Evolutionary conservation across 108 stramenopile species (phyloP), one percentile per base, ranked within the genome.

Genomic region (Craspedostauros australis): DNA sequence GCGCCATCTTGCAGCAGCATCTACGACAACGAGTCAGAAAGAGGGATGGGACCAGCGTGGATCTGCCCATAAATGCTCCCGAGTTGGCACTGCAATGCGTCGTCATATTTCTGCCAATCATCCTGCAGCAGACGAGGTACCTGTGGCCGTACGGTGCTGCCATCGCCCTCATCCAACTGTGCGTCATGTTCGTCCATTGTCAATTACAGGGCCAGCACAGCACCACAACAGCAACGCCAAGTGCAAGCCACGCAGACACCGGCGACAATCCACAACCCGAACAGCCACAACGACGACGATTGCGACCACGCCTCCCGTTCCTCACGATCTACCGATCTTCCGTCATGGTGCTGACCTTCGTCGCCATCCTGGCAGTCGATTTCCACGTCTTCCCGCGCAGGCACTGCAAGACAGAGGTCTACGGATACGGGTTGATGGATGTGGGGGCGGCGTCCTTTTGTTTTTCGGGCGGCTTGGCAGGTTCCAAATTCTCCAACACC

Each of bases 351-450:
- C 32, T 94, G 59, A 96, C 96, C 5, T 84, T 87, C 52, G 64
- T 91, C 36, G 92, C 93, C 30, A 96, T 96, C 27, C 64, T 95
- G 23, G 91, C 93, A 7, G 94, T 95, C 0, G 95, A 95, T 32
- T 96, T 95, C 62, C 84, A 70, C 20, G 46, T 95, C 20, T 96
- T 96, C 61, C 98, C 98, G 5, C 77, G 98, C 21, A 70, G 84
- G 23, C 95, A 87, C 68, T 88, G 70, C 53, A 99, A 99, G 66
- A 96, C 96, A 2, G 96, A 97, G 73, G 43, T 60, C 3, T 18
- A 50, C 28, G 98, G 98, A 28, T 91, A 89, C 41, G 86, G 95
- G 0, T 73, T 95, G 43, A 99, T 99, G 98, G 98, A 99, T 70
- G 41, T 97, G 11, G 98, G 98, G 25, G 93, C 91, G 3, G 94